Conservation (phyloP, 768 basidiomycete genomes). For the Leccinum barrowsii region DNA sequence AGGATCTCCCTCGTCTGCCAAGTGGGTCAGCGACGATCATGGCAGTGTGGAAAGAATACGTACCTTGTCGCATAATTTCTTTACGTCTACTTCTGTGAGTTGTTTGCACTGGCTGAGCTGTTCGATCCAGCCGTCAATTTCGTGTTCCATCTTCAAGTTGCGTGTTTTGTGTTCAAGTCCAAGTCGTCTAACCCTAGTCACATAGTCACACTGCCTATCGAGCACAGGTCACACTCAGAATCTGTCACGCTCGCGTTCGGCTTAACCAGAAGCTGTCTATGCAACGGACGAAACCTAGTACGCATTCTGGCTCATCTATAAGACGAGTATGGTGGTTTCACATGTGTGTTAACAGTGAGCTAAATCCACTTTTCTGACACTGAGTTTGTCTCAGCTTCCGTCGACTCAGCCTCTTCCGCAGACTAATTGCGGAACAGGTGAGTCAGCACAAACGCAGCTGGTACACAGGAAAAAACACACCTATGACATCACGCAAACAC, state of each 20-base stretch:
- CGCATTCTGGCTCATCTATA: background rate
- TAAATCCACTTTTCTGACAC: background rate
- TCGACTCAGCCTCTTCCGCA: background rate
- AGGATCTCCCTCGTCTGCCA: constrained; percentile 91
- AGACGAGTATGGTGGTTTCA: background rate
- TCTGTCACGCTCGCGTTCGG: constrained; percentile 26
- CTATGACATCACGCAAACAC: background rate
- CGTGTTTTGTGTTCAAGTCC: constrained; percentile 12
- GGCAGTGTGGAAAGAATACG: background rate
- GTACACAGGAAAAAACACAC: background rate
- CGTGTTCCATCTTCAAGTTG: constrained; percentile 44
- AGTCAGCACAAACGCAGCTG: too few species aligned
- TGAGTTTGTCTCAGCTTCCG: background rate
- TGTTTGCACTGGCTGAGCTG: constrained; percentile 98
- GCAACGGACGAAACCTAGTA: too few species aligned
- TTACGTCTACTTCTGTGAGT: constrained; percentile 90
- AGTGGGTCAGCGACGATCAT: constrained; percentile 18
- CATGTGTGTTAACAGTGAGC: background rate
- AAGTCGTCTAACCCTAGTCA: constrained; percentile 21
- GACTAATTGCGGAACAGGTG: too few species aligned
- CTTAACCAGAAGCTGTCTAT: constrained; percentile 39
- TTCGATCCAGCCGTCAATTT: constrained; percentile 96
- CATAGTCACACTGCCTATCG: constrained; percentile 27
- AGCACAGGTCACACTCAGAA: constrained; percentile 19
- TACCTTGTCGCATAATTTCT: constrained; percentile 98